phyloP scores from a whole-genome alignment of 2,329 filamentous ascomycete genomes.

The Coniella lustricola region DNA sequence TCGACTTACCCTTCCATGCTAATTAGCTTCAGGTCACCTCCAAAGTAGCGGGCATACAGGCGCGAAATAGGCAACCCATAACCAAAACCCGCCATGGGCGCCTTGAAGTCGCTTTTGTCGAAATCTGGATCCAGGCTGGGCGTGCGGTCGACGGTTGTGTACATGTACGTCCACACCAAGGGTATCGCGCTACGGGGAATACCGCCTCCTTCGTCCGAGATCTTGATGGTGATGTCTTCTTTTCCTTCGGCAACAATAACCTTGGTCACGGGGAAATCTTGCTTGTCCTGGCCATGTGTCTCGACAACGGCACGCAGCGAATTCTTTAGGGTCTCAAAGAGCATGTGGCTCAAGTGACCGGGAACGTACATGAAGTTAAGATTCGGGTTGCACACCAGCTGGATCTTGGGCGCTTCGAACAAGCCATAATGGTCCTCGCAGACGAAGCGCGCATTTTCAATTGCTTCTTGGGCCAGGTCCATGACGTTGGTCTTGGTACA shows the following conservation, averaged over 20 bases:
- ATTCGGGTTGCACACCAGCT: constrained; percentile 89
- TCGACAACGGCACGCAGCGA: constrained; percentile 95
- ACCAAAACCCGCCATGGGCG: constrained; percentile 98
- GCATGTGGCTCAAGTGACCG: constrained; percentile 97
- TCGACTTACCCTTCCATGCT: constrained; percentile 92
- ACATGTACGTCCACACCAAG: constrained; percentile 99
- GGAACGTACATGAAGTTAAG: constrained; percentile 99
- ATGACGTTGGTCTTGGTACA: constrained; percentile 97
- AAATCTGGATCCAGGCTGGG: constrained; percentile 95
- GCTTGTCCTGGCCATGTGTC: constrained; percentile 87
- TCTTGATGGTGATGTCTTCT: constrained; percentile 98
- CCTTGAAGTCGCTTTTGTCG: constrained; percentile 98
- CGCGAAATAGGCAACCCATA: constrained; percentile 92
- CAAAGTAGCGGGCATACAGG: constrained; percentile 94
- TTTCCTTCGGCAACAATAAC: constrained; percentile 96
- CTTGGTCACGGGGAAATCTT: constrained; percentile 93
- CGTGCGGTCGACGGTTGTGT: constrained; percentile 94
- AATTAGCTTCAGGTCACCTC: constrained; percentile 92
- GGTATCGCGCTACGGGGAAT: constrained; percentile 91
- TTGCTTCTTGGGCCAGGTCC: constrained; percentile 91
- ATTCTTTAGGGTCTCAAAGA: constrained; percentile 99
- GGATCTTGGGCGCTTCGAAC: constrained; percentile 93
- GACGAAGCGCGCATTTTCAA: constrained; percentile 97
- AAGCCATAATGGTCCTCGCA: constrained; percentile 98
- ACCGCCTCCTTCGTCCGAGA: constrained; percentile 92